phyloP scores from a whole-genome alignment of 2,329 filamentous ascomycete genomes.

The Annulohypoxylon truncatum region DNA sequence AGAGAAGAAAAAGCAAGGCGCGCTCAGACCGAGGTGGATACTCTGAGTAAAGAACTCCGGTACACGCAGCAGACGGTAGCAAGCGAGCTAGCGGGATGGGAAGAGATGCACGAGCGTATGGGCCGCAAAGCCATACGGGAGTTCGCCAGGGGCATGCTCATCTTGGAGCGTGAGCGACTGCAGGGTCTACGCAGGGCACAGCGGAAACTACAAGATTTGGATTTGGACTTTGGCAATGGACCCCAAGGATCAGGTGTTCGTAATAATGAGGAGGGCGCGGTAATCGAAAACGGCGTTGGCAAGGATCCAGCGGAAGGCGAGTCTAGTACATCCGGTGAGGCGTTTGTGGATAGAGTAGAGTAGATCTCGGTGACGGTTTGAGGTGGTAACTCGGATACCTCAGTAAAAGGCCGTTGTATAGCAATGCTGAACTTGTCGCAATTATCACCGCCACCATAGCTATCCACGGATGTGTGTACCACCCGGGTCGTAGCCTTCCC shows the following conservation, averaged over 20 bases:
- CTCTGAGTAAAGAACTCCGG: constrained; percentile 82
- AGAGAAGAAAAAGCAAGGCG: constrained; percentile 82
- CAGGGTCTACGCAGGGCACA: constrained; percentile 85
- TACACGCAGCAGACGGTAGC: constrained; percentile 96
- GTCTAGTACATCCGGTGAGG: constrained; percentile 39
- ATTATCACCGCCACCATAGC: constrained; percentile 22
- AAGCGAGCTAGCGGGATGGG: constrained; percentile 91
- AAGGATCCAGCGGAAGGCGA: constrained; percentile 36
- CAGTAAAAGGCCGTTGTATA: constrained; percentile 18
- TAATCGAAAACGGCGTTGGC: constrained; percentile 30
- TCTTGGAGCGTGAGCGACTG: constrained; percentile 81
- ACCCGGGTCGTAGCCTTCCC: constrained; percentile 13
- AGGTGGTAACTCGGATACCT: constrained; percentile 14
- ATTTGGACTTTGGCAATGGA: constrained; percentile 32
- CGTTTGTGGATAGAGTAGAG: constrained; percentile 38
- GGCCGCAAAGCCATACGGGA: constrained; percentile 79
- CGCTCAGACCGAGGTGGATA: constrained; percentile 75
- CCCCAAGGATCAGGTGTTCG: constrained; percentile 16
- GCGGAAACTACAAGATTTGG: constrained; percentile 64
- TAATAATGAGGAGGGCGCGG: constrained; percentile 14
- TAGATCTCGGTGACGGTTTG: constrained; percentile 29
- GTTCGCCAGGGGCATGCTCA: constrained; percentile 81
- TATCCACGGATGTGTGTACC: background rate
- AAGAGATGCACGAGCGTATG: constrained; percentile 84
- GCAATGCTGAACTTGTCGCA: constrained; percentile 18